Evolutionary conservation across 768 basidiomycete genomes (phyloP), one percentile per base, ranked within the genome.

Genomic region (Dentipellis fragilis): DNA sequence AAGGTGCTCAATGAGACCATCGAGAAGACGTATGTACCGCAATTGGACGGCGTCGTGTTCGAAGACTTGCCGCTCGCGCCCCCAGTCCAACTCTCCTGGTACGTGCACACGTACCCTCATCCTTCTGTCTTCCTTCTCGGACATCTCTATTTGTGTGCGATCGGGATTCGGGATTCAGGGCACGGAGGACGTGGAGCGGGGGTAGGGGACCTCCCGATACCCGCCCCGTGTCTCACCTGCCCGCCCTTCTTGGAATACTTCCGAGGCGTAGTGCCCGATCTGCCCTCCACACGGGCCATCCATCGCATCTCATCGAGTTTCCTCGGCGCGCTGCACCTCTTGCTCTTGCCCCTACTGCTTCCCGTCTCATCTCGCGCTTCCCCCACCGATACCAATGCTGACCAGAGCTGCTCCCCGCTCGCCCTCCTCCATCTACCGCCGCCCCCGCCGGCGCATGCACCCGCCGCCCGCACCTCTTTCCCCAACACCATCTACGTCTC

Each of bases 81-180:
- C 22, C 96, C 95, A 0, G 76, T 80, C 19, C 88, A 88, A 59
- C 78, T 99, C 37, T 78, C 86, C 10, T 99, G 96, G 96, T 93
- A 62, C 58, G 73, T 58, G 14, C 42, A 2, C 49, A 40, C 22
- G 39, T 22, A 8, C 6, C 9, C 37, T 34, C 38, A 1, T 4
- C 40, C 12, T 42, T 42, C 40, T 14, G 1, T 7, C 16, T 1
- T 42, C 19, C 8, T 42, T 42, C 12, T 16, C 6, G 29, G 29
- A 29, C 29, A 29, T 29, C 29, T 29, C 3, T 29, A 29, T 29
- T 29, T 6, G 29, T 6, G 29, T 29, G n/a, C n/a, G 29, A 29
- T 29, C 29, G 29, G 29, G 29, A 6, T 29, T 29, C 3, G 29
- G 3, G 29, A 29, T 29, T 29, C 6, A 6, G 29, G 29, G 29